Evolutionary conservation across 768 basidiomycete species (phyloP).

Genomic region (Rossbeevera mucosa): DNA sequence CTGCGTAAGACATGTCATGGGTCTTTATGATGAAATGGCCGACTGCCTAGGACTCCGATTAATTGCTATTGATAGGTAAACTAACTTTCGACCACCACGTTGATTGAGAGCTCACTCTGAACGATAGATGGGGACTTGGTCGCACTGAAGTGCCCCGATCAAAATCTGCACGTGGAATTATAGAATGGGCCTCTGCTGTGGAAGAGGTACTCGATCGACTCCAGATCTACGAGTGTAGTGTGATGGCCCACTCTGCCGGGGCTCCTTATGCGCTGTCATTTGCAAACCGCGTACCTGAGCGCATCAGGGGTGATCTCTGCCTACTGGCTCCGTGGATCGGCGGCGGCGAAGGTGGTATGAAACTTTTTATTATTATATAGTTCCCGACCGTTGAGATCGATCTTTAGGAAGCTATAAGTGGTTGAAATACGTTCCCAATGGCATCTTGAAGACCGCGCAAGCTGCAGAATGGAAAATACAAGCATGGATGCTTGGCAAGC

Average conservation of each 20-base stretch:
- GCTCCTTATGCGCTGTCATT: slow-evolving; percentile 92
- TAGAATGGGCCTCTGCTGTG: slow-evolving; percentile 87
- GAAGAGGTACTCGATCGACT: slow-evolving; percentile 85
- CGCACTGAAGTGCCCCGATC: slow-evolving; percentile 67
- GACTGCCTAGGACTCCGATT: slow-evolving; percentile 78
- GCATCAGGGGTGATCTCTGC: slow-evolving; percentile 80
- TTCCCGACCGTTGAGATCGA: slow-evolving; percentile 11
- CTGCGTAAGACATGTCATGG: slow-evolving; percentile 92
- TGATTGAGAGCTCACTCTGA: slow-evolving; percentile 11
- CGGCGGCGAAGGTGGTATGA: slow-evolving; percentile 81
- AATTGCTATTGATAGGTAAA: slow-evolving; percentile 89
- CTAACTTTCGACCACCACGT: slow-evolving; percentile 1
- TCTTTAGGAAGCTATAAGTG: slow-evolving; percentile 80
- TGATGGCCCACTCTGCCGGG: slow-evolving; percentile 95
- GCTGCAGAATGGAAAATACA: slow-evolving; percentile 97
- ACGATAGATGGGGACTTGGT: slow-evolving; percentile 82
- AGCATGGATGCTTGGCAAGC: slow-evolving; percentile 96
- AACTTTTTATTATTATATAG: background rate
- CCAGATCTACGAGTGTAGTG: slow-evolving; percentile 71
- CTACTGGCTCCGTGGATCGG: slow-evolving; percentile 95
- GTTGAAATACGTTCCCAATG: slow-evolving; percentile 94
- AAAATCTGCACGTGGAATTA: slow-evolving; percentile 70
- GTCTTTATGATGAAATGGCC: slow-evolving; percentile 95
- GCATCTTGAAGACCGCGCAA: slow-evolving; percentile 90
- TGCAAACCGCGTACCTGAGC: slow-evolving; percentile 66